A percentile compares a stretch with the other conserved stretches of the same genome.
These are phyloP conservation scores for Botryobasidium botryosum DNA, from an alignment of 768 basidiomycete species.

Conservation along the genomic window DNA sequence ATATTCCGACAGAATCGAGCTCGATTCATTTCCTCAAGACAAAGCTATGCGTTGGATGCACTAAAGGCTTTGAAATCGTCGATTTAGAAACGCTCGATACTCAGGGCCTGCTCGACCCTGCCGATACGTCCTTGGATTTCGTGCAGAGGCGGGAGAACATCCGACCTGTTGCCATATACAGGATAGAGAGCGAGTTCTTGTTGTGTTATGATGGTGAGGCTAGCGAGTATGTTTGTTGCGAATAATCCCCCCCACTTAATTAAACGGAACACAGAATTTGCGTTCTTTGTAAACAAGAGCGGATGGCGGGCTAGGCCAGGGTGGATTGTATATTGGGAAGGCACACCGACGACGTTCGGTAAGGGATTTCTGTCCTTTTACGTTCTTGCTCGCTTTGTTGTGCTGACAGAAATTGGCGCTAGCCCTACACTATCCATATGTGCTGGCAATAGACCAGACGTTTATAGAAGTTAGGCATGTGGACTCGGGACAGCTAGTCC, in stretches of 20 bases:
- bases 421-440: slow-evolving; percentile 95
- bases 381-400: background rate
- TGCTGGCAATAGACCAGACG: slow-evolving; percentile 87
- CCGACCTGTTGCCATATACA: slow-evolving; percentile 88
- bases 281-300: slow-evolving; percentile 95
- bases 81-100: slow-evolving; percentile 95
- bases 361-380: slow-evolving; percentile 19
- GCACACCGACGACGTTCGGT: slow-evolving; percentile 88
- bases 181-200: slow-evolving; percentile 91
- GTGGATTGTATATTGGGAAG: slow-evolving; percentile 97
- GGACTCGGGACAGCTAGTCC: slow-evolving; percentile 76
- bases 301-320: slow-evolving; percentile 79
- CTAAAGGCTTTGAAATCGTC: slow-evolving; percentile 96
- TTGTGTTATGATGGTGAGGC: slow-evolving; percentile 84
- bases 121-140: slow-evolving; percentile 82
- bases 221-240: slow-evolving; percentile 4
- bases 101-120: slow-evolving; percentile 86
- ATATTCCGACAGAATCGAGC: slow-evolving; percentile 92
- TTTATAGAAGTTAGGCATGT: slow-evolving; percentile 96
- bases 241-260: slow-evolving; percentile 10
- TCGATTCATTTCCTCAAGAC: slow-evolving; percentile 97
- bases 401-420: background rate
- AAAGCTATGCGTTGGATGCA: slow-evolving; percentile 90
- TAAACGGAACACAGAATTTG: too few species aligned
- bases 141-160: slow-evolving; percentile 79